Evolutionary conservation across 306 rosid genomes (phyloP).

Genomic region (Corylus heterophylla): DNA sequence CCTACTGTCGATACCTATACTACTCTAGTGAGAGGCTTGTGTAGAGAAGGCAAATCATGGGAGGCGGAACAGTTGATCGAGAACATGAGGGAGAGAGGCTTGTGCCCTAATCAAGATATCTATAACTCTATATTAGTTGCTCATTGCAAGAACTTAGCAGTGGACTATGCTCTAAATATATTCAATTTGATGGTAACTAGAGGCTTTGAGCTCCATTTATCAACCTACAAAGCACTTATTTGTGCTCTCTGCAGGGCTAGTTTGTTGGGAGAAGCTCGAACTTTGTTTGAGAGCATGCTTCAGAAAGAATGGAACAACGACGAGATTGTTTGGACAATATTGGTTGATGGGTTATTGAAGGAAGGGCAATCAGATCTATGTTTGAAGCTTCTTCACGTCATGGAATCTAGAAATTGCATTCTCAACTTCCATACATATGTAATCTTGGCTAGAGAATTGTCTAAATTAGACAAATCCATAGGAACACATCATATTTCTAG

Average conservation of each 20-base stretch:
- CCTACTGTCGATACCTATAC: constrained; percentile 38
- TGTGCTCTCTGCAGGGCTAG: constrained; percentile 37
- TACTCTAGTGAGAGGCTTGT: constrained; percentile 44
- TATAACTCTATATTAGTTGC: constrained; percentile 30
- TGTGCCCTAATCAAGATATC: constrained; percentile 32
- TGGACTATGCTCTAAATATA: constrained; percentile 38
- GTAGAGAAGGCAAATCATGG: constrained; percentile 35
- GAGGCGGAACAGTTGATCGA: constrained; percentile 35
- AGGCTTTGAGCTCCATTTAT: constrained; percentile 25
- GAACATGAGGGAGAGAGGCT: constrained; percentile 38
- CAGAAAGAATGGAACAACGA: constrained; percentile 38
- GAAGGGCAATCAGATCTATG: constrained; percentile 33
- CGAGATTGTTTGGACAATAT: constrained; percentile 53
- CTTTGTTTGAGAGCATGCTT: constrained; percentile 39
- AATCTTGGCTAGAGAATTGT: constrained; percentile 37
- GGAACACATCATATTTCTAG: constrained; percentile 29
- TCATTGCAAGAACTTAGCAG: constrained; percentile 32
- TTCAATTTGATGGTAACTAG: constrained; percentile 29
- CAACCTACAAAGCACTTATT: constrained; percentile 38
- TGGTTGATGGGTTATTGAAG: constrained; percentile 46
- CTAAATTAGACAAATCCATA: constrained; percentile 20
- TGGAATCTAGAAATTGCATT: constrained; percentile 36
- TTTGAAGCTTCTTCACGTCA: constrained; percentile 41
- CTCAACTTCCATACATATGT: constrained; percentile 35
- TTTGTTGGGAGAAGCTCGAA: constrained; percentile 38